A percentile compares a stretch with the other conserved stretches of the same genome.
Evolutionary conservation across 768 basidiomycete genomes (phyloP).

Genomic region (Auricularia heimuer): DNA sequence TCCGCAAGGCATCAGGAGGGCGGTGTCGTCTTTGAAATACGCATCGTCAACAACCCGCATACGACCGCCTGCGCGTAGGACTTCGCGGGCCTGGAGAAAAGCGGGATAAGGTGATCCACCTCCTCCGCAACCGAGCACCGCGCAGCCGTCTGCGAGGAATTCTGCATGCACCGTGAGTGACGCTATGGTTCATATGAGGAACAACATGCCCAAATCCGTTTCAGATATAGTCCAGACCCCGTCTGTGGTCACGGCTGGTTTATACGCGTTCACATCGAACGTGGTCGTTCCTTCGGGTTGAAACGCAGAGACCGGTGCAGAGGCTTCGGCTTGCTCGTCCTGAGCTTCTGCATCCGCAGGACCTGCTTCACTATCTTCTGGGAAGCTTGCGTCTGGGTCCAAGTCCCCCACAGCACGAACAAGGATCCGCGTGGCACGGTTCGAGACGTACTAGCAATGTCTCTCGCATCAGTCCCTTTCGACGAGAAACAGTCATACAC

Average conservation of each 20-base stretch:
- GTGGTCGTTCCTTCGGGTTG: slow-evolving; percentile 2
- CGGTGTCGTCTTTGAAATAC: slow-evolving; percentile 23
- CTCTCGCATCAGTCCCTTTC: neutral
- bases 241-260: slow-evolving; percentile 26
- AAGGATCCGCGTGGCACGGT: slow-evolving; percentile 43
- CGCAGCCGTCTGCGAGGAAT: slow-evolving; percentile 56
- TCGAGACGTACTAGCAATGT: slow-evolving; percentile 35
- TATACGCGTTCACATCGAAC: slow-evolving; percentile 26
- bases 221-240: slow-evolving; percentile 38
- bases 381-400: slow-evolving; percentile 1
- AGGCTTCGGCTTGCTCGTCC: neutral
- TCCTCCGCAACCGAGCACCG: slow-evolving; percentile 53
- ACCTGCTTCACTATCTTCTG: neutral
- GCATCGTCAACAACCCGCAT: slow-evolving; percentile 40
- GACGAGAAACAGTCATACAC: slow-evolving; percentile 4
- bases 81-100: slow-evolving; percentile 38
- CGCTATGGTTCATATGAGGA: neutral
- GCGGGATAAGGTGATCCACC: slow-evolving; percentile 48
- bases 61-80: slow-evolving; percentile 38
- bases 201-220: slow-evolving; percentile 24
- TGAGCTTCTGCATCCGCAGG: slow-evolving; percentile 5
- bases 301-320: neutral
- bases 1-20: slow-evolving; percentile 12
- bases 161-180: slow-evolving; percentile 14
- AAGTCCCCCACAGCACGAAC: slow-evolving; percentile 54